Base-by-base conservation (phyloP, 495 filamentous ascomycete species). In the Podospora australis region DNA sequence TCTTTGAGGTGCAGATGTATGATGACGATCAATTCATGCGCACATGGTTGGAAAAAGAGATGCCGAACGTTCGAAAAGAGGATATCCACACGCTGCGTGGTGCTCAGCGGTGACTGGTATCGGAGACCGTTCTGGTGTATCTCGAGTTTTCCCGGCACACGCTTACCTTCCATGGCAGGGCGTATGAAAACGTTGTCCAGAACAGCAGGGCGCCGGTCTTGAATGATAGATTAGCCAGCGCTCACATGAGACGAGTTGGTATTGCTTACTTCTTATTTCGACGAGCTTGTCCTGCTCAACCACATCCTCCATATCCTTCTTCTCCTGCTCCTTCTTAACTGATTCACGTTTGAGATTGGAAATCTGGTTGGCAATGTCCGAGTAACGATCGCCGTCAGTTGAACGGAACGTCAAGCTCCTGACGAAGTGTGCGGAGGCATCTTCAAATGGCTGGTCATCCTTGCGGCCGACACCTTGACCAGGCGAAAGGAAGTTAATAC, bases 241-340 rank as follows among this genome's bases (percentile, higher is more conserved):
- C 23, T 20, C 1, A n/a, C 40, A 39, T 10, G 32, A 34, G 34
- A 5, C 7, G 3, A 26, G 29, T 39, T 19, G 19, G 3, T 26
- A 21, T 11, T 34, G 5, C 80, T 70, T 73, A 89, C 85, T 94
- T 70, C 88, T 72, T 46, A 94, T 87, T 68, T 96, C 90, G 54
- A 90, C 68, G 16, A 99, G 80, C 70, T 97, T 97, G 56, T 97
- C 94, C 65, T 97, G 94, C 66, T 97, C 95, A 3, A 99, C 89
- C n/a, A 99, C 94, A 73, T 97, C 94, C 62, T 97, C 94, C 84
- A 99, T 82, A 55, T 99, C 90, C 66, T 99, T 99, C 76, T 96
- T 96, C 65, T 99, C 92, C 60, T 96, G 89, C 62, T 97, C 94
- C 52, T 84, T 82, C 58, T 94, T 87, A 28, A 87, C 78, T 2